Evolutionary conservation across 768 basidiomycete genomes (phyloP).

Genomic region (Candolleomyces eurysporus): DNA sequence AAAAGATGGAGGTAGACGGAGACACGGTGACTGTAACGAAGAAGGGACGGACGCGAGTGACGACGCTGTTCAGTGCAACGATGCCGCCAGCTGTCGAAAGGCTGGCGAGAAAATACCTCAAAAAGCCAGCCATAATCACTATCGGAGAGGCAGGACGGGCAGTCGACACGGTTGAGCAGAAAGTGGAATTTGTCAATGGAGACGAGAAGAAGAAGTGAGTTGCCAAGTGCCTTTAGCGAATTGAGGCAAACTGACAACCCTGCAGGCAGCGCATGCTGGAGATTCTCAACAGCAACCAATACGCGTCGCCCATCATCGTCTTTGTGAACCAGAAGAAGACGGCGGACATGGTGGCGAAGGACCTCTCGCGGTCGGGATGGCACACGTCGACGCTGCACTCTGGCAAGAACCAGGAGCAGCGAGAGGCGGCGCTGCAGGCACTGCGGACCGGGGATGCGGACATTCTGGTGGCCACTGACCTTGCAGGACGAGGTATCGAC

Average conservation of each 20-base stretch:
- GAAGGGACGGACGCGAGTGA: slow-evolving; percentile 85
- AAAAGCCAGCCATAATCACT: slow-evolving; percentile 90
- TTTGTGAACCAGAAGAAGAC: slow-evolving; percentile 99
- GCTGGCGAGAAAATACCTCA: slow-evolving; percentile 90
- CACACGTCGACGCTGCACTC: slow-evolving; percentile 90
- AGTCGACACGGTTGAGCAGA: slow-evolving; percentile 96
- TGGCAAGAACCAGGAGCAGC: slow-evolving; percentile 96
- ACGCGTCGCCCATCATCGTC: slow-evolving; percentile 90
- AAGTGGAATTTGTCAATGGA: slow-evolving; percentile 87
- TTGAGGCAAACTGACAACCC: slow-evolving; percentile 3
- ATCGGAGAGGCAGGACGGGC: slow-evolving; percentile 98
- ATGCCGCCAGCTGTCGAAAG: slow-evolving; percentile 99
- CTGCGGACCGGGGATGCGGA: slow-evolving; percentile 84
- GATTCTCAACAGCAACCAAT: slow-evolving; percentile 85
- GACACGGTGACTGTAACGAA: slow-evolving; percentile 50
- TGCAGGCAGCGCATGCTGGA: slow-evolving; percentile 80
- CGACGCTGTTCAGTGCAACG: slow-evolving; percentile 95
- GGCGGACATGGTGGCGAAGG: slow-evolving; percentile 96
- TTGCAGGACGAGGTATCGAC: slow-evolving; percentile 98
- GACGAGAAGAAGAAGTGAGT: slow-evolving; percentile 96
- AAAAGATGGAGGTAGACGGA: slow-evolving; percentile 78
- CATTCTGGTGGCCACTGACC: slow-evolving; percentile 93
- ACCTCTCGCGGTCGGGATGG: slow-evolving; percentile 91
- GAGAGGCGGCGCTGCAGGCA: slow-evolving; percentile 87
- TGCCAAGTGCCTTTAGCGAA: not conserved